phyloP scores from a whole-genome alignment of 352 stramenopile genomes.

The Phytophthora pluvialis region DNA sequence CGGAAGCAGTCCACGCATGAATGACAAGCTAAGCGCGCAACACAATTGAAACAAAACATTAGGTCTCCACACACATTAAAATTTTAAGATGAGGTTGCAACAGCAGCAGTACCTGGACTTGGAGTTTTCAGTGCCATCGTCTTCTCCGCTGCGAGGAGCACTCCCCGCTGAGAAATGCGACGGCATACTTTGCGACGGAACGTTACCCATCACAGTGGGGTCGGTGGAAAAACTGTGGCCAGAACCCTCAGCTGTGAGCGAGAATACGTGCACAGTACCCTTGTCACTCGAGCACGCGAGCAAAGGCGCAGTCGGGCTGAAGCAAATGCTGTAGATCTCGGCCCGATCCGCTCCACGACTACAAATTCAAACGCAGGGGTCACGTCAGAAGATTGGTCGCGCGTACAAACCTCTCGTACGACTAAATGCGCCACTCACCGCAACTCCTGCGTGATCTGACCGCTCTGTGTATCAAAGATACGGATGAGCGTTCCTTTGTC shows the following conservation, averaged over 20 bases:
- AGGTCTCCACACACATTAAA: neutral
- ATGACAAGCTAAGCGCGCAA: constrained; percentile 67
- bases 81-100: neutral
- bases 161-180: constrained; percentile 54
- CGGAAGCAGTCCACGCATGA: constrained; percentile 90
- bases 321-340: constrained; percentile 97
- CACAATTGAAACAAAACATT: neutral
- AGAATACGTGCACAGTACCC: constrained; percentile 97
- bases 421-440: constrained; percentile 41
- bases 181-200: constrained; percentile 45
- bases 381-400: constrained; percentile 10
- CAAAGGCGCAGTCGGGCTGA: constrained; percentile 94
- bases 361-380: constrained; percentile 1
- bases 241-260: constrained; percentile 76
- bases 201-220: constrained; percentile 59
- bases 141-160: constrained; percentile 59
- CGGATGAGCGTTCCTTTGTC: constrained; percentile 98
- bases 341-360: constrained; percentile 96
- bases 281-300: constrained; percentile 97
- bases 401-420: neutral
- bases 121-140: constrained; percentile 88
- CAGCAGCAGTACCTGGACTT: constrained; percentile 72
- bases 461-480: constrained; percentile 96
- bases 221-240: constrained; percentile 65
- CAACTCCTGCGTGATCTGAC: constrained; percentile 90